Percentiles rank a stretch among this genome's conserved stretches.
Evolutionary conservation across 2,329 filamentous ascomycete species (phyloP).

Genomic region (Moelleriella libera): DNA sequence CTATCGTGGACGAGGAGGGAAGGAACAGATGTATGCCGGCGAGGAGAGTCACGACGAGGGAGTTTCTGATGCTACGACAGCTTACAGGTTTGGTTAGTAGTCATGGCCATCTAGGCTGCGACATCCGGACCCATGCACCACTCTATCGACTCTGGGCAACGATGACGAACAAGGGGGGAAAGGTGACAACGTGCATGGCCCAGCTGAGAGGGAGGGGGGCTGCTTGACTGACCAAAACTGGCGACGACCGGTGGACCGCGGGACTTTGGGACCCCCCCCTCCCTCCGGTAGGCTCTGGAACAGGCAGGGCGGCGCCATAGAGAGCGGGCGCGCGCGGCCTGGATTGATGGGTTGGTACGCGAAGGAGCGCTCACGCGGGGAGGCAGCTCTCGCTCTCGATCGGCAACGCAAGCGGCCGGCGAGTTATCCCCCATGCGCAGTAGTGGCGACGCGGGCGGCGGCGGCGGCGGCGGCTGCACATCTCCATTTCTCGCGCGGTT

Average conservation of each 20-base stretch:
- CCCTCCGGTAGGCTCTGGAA: neutral
- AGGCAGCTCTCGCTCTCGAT: too few species aligned
- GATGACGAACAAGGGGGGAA: neutral
- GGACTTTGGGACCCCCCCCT: neutral
- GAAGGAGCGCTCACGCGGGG: too few species aligned
- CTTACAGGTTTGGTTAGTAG: neutral
- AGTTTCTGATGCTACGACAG: neutral
- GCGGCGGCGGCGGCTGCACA: too few species aligned
- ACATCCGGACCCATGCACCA: neutral
- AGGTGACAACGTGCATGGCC: slow-evolving; percentile 1
- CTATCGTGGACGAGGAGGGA: neutral
- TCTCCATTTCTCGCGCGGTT: too few species aligned
- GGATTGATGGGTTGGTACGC: too few species aligned
- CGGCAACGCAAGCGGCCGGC: too few species aligned
- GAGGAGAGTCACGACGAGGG: slow-evolving; percentile 1
- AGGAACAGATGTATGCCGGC: slow-evolving; percentile 1
- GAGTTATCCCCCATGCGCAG: too few species aligned
- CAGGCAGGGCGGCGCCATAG: too few species aligned
- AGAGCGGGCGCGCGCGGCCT: too few species aligned
- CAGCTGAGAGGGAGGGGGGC: slow-evolving; percentile 2
- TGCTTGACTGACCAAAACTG: neutral
- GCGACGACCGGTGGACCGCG: neutral
- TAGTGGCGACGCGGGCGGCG: too few species aligned
- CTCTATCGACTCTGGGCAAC: neutral
- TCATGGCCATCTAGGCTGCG: neutral